Conservation (phyloP, 345 rosid species). For the Atalantia buxifolia region DNA sequence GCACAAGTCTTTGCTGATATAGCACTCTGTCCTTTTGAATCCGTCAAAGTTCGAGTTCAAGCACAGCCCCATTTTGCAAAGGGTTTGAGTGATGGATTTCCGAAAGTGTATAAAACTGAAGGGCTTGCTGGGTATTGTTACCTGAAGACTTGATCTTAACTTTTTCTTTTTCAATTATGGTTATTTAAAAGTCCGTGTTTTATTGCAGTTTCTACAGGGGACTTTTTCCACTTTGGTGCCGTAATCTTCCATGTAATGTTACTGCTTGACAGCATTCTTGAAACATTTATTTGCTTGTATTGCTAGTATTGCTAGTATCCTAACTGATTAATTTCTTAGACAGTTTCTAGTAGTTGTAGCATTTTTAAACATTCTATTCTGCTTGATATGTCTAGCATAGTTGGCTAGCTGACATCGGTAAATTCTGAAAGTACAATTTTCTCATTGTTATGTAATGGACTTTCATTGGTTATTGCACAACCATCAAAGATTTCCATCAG, state of each 20-base stretch:
- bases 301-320: not conserved
- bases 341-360: not conserved
- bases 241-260: conserved; percentile 49
- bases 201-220: conserved; percentile 50
- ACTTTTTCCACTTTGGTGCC: conserved; percentile 46
- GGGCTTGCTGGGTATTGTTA: conserved; percentile 50
- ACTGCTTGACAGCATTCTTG: conserved; percentile 26
- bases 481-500: not conserved
- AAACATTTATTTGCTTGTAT: conserved; percentile 1
- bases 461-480: not conserved
- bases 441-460: not conserved
- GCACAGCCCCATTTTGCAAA: conserved; percentile 55
- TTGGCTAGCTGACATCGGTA: not conserved
- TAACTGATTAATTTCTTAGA: not conserved
- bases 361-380: not conserved
- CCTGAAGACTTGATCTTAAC: not conserved
- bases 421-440: not conserved
- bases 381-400: not conserved
- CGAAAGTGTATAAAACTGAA: conserved; percentile 49
- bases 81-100: conserved; percentile 61
- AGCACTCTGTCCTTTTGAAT: conserved; percentile 71
- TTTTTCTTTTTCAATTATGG: conserved; percentile 7
- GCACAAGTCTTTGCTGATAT: conserved; percentile 68
- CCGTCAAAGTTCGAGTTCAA: conserved; percentile 63
- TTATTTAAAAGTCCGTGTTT: not conserved